Conservation (phyloP, 345 rosid genomes). For the Raphanus raphanistrum region DNA sequence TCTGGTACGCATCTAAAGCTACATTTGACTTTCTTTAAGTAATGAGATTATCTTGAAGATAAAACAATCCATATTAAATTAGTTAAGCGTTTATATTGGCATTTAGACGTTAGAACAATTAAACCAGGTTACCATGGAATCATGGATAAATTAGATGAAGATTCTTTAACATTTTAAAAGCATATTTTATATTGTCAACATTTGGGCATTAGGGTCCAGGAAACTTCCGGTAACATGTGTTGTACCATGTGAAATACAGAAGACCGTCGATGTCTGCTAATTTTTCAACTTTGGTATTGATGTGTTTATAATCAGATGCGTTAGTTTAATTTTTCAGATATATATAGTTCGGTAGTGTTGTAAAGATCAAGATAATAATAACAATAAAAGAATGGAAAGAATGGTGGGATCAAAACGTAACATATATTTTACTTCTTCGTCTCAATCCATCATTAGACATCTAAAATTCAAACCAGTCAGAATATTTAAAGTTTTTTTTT, state of each 20-base stretch:
- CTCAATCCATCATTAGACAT: background rate
- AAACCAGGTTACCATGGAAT: slow-evolving; percentile 13
- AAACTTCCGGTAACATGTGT: slow-evolving; percentile 23
- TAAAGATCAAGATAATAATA: background rate
- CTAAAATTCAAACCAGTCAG: background rate
- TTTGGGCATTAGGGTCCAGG: slow-evolving; percentile 10
- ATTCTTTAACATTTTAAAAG: background rate
- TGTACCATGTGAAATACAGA: slow-evolving; percentile 26
- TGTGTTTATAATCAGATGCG: background rate
- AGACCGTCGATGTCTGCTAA: slow-evolving; percentile 1
- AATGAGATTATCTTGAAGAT: slow-evolving; percentile 20
- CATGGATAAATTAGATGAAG: background rate
- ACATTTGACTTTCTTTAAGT: slow-evolving; percentile 41
- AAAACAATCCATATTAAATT: slow-evolving; percentile 18
- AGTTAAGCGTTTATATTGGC: background rate
- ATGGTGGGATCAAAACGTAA: background rate
- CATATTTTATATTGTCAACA: background rate
- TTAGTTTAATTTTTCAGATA: background rate
- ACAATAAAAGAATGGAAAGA: background rate
- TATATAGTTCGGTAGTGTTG: background rate
- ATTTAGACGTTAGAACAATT: slow-evolving; percentile 1
- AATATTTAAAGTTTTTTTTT: background rate
- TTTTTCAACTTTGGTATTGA: background rate
- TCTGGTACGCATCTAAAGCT: slow-evolving; percentile 39
- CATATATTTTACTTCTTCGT: background rate